These are phyloP conservation scores for Aspergillus fijiensis DNA, from an alignment of 2,329 filamentous ascomycete species.

Conservation along the genomic window DNA sequence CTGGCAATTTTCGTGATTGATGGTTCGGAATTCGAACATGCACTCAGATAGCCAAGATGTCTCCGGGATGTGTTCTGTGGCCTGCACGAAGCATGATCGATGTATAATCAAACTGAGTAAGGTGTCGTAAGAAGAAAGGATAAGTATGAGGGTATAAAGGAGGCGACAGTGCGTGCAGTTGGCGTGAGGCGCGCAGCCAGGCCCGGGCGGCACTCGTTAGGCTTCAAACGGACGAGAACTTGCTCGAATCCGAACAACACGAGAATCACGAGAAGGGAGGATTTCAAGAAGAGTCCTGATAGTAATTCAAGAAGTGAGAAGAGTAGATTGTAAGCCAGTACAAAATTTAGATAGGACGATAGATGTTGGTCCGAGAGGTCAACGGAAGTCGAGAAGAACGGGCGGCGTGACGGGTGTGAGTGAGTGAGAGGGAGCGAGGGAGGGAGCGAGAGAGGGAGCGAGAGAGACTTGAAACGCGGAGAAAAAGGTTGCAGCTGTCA, in stretches of 20 bases:
- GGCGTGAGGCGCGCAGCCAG: conserved; percentile 13
- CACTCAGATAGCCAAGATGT: conserved; percentile 18
- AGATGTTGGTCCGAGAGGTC: not conserved
- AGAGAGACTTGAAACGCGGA: conserved; percentile 17
- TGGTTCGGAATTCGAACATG: conserved; percentile 7
- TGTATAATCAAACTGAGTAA: not conserved
- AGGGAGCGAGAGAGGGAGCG: not conserved
- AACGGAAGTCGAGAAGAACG: not conserved
- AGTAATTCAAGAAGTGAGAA: too few relatives aligned
- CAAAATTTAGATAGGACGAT: not conserved
- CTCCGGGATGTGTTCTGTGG: conserved; percentile 13
- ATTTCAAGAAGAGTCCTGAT: too few relatives aligned
- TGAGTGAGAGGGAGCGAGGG: not conserved
- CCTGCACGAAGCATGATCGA: conserved; percentile 24
- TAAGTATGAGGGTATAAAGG: not conserved
- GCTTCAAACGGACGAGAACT: conserved; percentile 14
- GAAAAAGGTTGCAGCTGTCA: conserved; percentile 19
- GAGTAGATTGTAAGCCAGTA: not conserved
- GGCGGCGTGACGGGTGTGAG: not conserved
- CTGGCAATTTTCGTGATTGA: not conserved
- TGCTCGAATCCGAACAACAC: conserved; percentile 4
- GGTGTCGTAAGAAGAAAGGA: not conserved
- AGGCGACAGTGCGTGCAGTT: not conserved
- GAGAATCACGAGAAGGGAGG: not conserved
- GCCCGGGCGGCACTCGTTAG: conserved; percentile 14